Evolutionary conservation across 2,329 filamentous ascomycete species (phyloP).

Genomic region (Westerdykella sp.): DNA sequence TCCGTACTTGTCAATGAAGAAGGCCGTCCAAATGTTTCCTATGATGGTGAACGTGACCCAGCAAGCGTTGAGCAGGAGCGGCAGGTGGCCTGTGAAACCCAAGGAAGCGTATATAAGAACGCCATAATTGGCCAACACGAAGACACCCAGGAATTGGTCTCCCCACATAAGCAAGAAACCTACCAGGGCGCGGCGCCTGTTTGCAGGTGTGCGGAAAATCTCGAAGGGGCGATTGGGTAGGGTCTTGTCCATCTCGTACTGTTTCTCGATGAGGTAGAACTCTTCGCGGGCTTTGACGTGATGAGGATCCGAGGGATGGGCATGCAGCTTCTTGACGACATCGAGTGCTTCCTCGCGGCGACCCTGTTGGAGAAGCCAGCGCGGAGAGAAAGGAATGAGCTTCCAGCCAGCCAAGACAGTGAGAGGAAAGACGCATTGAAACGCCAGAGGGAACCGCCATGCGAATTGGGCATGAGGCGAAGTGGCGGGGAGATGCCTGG

Average conservation of each 20-base stretch:
- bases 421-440: constrained; percentile 39
- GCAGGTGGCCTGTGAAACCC: constrained; percentile 13
- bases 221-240: constrained; percentile 27
- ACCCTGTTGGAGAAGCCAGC: constrained; percentile 42
- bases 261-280: constrained; percentile 43
- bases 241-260: constrained; percentile 23
- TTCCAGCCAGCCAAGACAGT: constrained; percentile 36
- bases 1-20: constrained; percentile 16
- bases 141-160: constrained; percentile 32
- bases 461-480: constrained; percentile 29
- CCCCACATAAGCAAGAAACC: constrained; percentile 39
- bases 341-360: constrained; percentile 36
- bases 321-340: constrained; percentile 42
- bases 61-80: constrained; percentile 15
- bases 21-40: constrained; percentile 19
- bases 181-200: constrained; percentile 38
- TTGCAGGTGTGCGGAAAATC: constrained; percentile 39
- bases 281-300: constrained; percentile 35
- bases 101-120: constrained; percentile 18
- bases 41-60: constrained; percentile 18
- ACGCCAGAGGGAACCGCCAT: constrained; percentile 45
- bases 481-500: constrained; percentile 20
- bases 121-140: constrained; percentile 17
- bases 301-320: constrained; percentile 35
- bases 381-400: constrained; percentile 40